Evolutionary conservation across 768 basidiomycete species (phyloP).

Genomic region (Xerocomus spinulosus): DNA sequence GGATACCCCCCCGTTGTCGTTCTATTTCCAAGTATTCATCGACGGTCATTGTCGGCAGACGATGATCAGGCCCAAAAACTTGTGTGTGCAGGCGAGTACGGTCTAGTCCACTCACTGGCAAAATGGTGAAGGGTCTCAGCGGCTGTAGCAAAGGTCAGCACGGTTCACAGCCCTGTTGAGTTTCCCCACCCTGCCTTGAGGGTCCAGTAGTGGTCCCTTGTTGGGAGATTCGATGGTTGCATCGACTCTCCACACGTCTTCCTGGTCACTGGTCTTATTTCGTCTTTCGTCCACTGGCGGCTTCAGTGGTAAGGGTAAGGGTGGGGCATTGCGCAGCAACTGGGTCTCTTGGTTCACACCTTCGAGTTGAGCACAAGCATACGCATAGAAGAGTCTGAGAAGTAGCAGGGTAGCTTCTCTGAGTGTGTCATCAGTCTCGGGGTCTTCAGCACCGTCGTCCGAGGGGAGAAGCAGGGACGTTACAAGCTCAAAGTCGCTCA

Average conservation of each 20-base stretch:
- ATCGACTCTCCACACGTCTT: constrained; percentile 74
- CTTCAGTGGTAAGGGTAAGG: constrained; percentile 34
- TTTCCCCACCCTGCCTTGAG: constrained; percentile 63
- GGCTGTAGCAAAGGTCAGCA: constrained; percentile 46
- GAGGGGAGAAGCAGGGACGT: constrained; percentile 51
- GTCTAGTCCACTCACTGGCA: constrained; percentile 66
- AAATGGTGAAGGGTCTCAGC: constrained; percentile 86
- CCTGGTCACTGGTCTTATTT: constrained; percentile 40
- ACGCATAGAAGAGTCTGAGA: constrained; percentile 66
- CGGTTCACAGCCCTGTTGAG: background rate
- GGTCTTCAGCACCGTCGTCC: constrained; percentile 43
- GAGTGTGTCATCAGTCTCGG: constrained; percentile 58
- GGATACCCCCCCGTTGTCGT: constrained; percentile 75
- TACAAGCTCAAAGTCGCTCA: constrained; percentile 60
- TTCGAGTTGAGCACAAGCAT: constrained; percentile 62
- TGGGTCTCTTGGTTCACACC: constrained; percentile 69
- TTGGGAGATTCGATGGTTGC: constrained; percentile 40
- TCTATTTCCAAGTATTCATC: constrained; percentile 94
- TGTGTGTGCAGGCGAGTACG: constrained; percentile 69
- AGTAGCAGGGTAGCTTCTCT: constrained; percentile 68
- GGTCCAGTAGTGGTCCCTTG: constrained; percentile 66
- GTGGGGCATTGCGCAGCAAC: constrained; percentile 52
- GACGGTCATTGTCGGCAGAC: constrained; percentile 91
- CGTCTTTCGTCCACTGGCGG: constrained; percentile 35
- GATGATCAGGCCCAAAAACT: constrained; percentile 81